A percentile compares a stretch with the other conserved stretches of the same genome.
Conservation (phyloP, 1,284 basidiomycete species). For the Cryptococcus wingfieldii region DNA sequence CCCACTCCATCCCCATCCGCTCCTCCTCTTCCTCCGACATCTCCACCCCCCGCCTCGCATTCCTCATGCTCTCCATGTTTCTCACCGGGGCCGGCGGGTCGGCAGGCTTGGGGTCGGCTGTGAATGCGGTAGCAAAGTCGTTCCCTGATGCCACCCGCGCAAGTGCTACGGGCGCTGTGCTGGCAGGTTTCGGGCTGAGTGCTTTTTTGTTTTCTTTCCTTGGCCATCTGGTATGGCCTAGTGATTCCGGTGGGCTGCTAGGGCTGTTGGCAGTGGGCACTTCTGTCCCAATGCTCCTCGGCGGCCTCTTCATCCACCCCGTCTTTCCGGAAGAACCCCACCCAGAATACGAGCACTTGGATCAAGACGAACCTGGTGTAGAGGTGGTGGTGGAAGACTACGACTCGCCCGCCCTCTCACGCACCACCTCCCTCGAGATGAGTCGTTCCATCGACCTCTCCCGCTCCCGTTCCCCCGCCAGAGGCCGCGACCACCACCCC, state of each 20-base stretch:
- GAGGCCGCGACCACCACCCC: slow-evolving; percentile 2
- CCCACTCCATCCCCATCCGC: slow-evolving; percentile 39
- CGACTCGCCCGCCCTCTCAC: slow-evolving; percentile 4
- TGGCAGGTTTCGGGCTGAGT: slow-evolving; percentile 78
- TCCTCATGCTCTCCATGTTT: slow-evolving; percentile 41
- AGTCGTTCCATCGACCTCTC: slow-evolving; percentile 26
- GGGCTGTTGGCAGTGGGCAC: slow-evolving; percentile 67
- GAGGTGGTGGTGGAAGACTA: background rate
- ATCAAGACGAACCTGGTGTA: slow-evolving; percentile 15
- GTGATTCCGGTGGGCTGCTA: slow-evolving; percentile 65
- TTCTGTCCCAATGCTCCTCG: slow-evolving; percentile 63
- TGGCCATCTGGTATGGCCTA: slow-evolving; percentile 63
- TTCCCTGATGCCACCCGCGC: slow-evolving; percentile 54
- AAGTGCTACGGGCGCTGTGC: slow-evolving; percentile 65
- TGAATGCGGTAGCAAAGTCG: slow-evolving; percentile 49
- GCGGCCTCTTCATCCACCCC: slow-evolving; percentile 60
- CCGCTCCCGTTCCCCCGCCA: slow-evolving; percentile 25
- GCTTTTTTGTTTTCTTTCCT: slow-evolving; percentile 73
- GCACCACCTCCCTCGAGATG: slow-evolving; percentile 29
- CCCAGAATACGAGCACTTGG: slow-evolving; percentile 14
- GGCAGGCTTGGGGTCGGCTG: slow-evolving; percentile 39
- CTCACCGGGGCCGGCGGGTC: slow-evolving; percentile 44
- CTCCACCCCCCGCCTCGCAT: slow-evolving; percentile 21
- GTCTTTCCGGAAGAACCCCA: slow-evolving; percentile 51
- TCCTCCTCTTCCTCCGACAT: slow-evolving; percentile 9